Evolutionary conservation across 2,329 filamentous ascomycete genomes (phyloP), one percentile per base, ranked within the genome.

Genomic region (Trichoderma gracile): DNA sequence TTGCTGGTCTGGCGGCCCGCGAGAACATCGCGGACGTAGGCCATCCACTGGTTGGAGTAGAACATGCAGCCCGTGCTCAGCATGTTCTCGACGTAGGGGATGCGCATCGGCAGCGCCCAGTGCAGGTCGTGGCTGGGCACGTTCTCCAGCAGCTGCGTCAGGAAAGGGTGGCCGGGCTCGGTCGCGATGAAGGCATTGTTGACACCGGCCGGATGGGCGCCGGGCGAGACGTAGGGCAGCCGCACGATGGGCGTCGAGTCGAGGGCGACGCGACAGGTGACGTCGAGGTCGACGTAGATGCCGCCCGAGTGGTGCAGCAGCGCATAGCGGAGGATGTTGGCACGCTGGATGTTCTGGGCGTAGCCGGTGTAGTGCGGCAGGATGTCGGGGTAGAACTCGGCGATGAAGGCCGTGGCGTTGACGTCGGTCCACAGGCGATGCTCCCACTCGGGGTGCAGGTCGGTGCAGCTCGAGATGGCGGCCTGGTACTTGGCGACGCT

Each of bases 401-500:
- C 52, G 40, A 70, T 66, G 49, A 69, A 71, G 43, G 50, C 65
- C 8, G 70, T 70, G 8, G 68, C 70, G 21, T 70, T 71, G 43
- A 65, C 67, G 54, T 71, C 69, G 33, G 67, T 69, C 70, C 70
- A 71, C 17, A 71, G 58, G 54, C 62, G 65, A 46, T 69, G 66
- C 45, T 68, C 52, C 70, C 70, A 71, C 63, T 63, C 66, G 17
- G 68, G 64, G 40, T 71, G 70, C 7, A 71, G 57, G 9, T 49
- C 45, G 21, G 55, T 64, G 64, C 70, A 71, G 66, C 65, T 66
- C 4, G 67, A 25, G 25, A 70, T 68, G 49, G 69, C 68, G 19
- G 47, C 56, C 27, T 68, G 63, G 47, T 71, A 68, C 5, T 76
- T 69, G 5, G 76, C 68, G 68, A 83, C 81, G 38, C 73, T 73